These are phyloP conservation scores for Triangularia verruculosa DNA, from an alignment of 2,329 filamentous ascomycete genomes.

Conservation along the genomic window DNA sequence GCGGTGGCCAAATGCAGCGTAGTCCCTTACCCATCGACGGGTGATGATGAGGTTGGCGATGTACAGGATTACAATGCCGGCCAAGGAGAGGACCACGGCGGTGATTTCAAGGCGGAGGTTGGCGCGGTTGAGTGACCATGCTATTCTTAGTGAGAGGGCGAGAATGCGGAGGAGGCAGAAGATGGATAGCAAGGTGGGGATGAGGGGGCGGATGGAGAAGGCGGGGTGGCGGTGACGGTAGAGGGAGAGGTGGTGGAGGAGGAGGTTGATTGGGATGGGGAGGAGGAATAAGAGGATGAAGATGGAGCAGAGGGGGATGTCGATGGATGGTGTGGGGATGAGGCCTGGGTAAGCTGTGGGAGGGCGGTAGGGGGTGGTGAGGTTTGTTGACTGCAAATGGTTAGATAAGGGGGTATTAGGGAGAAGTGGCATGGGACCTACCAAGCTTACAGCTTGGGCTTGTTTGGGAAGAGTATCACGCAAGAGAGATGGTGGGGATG, in stretches of 20 bases:
- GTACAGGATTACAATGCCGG: conserved; percentile 59
- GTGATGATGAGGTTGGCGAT: conserved; percentile 62
- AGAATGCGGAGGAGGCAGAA: conserved; percentile 36
- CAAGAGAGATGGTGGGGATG: not conserved
- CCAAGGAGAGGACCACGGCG: conserved; percentile 55
- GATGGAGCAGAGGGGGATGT: conserved; percentile 20
- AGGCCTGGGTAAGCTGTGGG: conserved; percentile 13
- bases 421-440: not conserved
- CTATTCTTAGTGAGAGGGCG: conserved; percentile 30
- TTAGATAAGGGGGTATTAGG: not conserved
- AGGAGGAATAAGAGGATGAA: conserved; percentile 23
- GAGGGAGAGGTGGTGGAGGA: conserved; percentile 30
- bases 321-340: conserved; percentile 10
- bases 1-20: conserved; percentile 37
- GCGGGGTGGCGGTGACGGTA: conserved; percentile 35
- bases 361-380: conserved; percentile 9
- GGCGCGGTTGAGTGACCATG: conserved; percentile 22
- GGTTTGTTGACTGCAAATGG: not conserved
- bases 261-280: conserved; percentile 39
- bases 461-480: not conserved
- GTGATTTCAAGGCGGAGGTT: conserved; percentile 33
- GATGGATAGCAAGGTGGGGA: conserved; percentile 36
- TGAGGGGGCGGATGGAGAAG: conserved; percentile 37
- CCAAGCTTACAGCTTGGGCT: not conserved
- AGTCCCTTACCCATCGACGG: conserved; percentile 59